Evolutionary conservation across 2,329 filamentous ascomycete genomes (phyloP), one percentile per base, ranked within the genome.

Genomic region (Neofusicoccum ribis): DNA sequence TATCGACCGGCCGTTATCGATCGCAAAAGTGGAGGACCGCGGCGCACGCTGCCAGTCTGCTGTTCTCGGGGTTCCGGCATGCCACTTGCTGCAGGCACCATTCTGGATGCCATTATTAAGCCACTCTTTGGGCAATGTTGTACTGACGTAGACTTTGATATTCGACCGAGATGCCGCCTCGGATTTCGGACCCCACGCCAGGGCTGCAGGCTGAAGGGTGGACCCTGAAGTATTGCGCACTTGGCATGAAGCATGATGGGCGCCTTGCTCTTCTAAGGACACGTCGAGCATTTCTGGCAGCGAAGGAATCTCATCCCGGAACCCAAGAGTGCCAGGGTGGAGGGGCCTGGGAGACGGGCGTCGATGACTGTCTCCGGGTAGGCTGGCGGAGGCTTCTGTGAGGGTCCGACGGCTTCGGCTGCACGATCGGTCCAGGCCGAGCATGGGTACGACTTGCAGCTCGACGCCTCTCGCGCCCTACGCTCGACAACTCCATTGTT

Each of bases 1-100:
- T 59, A 59, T 59, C 54, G 54, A 43, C 37, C 37, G 17, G 51
- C 11, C 39, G 11, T 58, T 58, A 58, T 58, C 52, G 56, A 20
- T 7, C 27, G 11, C 39, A 46, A 47, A 7, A 60, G 43, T 60
- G 56, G 31, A 47, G 56, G 17, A 5, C 15, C 17, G 14, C 15
- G 54, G 17, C 17, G 11, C 41, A 2, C 43, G 15, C 15, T 15
- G 41, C 14, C 5, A 27, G 11, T 1, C 9, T 39, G n/a, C 51
- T 37, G 20, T 17, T 34, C 3, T 12, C 52, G 8, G 27, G 27
- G 27, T 7, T 7, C 27, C 27, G 27, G 27, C 27, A 31, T 31
- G 27, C 27, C 5, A 5, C 6, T 31, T 31, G 27, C 27, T 31
- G 27, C 27, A 31, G 27, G 27, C 5, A 31, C 27, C 27, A 7